These are phyloP conservation scores for Rhizopogon vinicolor DNA, from an alignment of 768 basidiomycete genomes.

Conservation along the genomic window DNA sequence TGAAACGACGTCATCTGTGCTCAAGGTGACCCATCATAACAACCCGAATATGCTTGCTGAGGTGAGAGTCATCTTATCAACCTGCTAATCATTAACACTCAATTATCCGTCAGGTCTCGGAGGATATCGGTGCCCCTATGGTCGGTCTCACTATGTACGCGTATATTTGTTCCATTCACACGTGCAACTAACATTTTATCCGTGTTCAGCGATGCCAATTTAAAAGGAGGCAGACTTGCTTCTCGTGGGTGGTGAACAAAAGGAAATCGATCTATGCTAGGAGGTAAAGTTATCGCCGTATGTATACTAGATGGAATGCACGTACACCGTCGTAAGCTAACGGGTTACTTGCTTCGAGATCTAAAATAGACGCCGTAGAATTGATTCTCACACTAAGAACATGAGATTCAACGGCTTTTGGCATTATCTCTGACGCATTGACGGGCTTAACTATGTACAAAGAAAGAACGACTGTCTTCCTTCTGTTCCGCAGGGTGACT, in stretches of 20 bases:
- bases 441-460: no score
- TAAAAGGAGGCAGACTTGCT: conserved; percentile 70
- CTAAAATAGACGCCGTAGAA: no score
- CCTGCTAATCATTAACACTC: not conserved
- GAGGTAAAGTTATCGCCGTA: conserved; percentile 7
- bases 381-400: not conserved
- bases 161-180: not conserved
- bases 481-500: no score
- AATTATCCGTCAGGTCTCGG: conserved; percentile 50
- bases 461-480: no score
- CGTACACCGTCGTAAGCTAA: no score
- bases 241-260: conserved; percentile 56
- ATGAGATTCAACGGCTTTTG: no score
- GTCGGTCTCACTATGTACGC: conserved; percentile 86
- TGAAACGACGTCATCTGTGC: conserved; percentile 6
- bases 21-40: conserved; percentile 87
- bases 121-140: conserved; percentile 88
- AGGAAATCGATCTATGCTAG: not conserved
- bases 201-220: conserved; percentile 47
- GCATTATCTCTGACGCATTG: no score
- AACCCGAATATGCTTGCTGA: conserved; percentile 91
- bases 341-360: no score
- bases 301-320: not conserved
- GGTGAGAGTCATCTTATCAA: conserved; percentile 32
- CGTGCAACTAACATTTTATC: not conserved